Percentiles rank a stretch among this genome's conserved stretches.
Evolutionary conservation across 371 early-diverging fungal genomes (phyloP).

Genomic region (Thermomucor indicae-seudaticae): DNA sequence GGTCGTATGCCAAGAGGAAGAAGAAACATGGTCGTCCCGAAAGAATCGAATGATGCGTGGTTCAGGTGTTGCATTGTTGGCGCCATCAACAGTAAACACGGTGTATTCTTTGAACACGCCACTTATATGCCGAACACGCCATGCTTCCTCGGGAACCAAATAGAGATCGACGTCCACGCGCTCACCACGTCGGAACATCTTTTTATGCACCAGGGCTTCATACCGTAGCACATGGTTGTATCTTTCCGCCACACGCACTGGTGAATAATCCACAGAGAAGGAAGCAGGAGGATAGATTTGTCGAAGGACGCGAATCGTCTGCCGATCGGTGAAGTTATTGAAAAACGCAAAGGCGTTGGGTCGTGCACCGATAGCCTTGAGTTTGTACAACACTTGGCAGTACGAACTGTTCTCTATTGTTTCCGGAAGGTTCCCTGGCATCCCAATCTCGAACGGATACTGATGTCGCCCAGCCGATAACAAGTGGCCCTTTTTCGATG

Average conservation of each 20-base stretch:
- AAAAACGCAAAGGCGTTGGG: constrained; percentile 12
- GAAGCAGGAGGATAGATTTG: too few species aligned
- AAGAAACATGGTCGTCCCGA: constrained; percentile 20
- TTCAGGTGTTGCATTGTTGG: constrained; percentile 17
- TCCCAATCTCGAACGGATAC: constrained; percentile 34
- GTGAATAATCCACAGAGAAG: too few species aligned
- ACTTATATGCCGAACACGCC: constrained; percentile 26
- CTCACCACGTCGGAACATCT: constrained; percentile 21
- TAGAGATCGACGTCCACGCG: constrained; percentile 26
- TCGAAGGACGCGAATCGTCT: too few species aligned
- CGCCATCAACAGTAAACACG: constrained; percentile 1
- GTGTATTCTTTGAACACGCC: constrained; percentile 37
- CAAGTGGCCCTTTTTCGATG: constrained; percentile 12
- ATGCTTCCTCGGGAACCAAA: constrained; percentile 11
- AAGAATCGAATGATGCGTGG: constrained; percentile 32
- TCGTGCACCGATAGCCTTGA: constrained; percentile 35
- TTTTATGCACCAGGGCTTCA: constrained; percentile 15
- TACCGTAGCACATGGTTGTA: constrained; percentile 24
- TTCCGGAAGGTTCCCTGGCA: constrained; percentile 38
- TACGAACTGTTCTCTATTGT: constrained; percentile 28
- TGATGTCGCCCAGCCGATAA: constrained; percentile 21
- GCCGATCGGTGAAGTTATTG: constrained; percentile 6
- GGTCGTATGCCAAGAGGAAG: constrained; percentile 17
- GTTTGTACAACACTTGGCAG: constrained; percentile 30
- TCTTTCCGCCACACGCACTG: too few species aligned